These are phyloP conservation scores for Graphilbum sp. DNA, from an alignment of 2,329 filamentous ascomycete species.

Conservation along the genomic window DNA sequence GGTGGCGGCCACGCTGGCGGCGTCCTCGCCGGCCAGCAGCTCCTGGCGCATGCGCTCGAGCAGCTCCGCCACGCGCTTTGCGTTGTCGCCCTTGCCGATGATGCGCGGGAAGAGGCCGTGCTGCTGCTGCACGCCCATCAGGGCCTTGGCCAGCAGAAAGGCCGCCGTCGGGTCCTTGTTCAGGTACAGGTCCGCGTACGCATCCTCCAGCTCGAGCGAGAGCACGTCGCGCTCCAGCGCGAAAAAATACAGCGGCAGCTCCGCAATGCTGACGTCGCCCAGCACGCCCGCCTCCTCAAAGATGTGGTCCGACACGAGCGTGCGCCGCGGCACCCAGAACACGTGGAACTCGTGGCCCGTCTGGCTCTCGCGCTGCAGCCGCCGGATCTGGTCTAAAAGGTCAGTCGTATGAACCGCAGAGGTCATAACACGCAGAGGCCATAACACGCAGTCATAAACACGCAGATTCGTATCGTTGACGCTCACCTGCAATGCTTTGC, in stretches of 20 bases:
- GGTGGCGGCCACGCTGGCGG: conserved; percentile 31
- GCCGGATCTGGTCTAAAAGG: conserved; percentile 67
- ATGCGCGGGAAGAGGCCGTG: conserved; percentile 91
- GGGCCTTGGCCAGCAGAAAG: conserved; percentile 72
- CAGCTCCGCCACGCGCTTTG: conserved; percentile 72
- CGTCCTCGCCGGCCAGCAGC: conserved; percentile 62
- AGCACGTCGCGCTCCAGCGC: conserved; percentile 82
- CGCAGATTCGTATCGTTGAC: too few species aligned
- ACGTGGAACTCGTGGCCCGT: conserved; percentile 92
- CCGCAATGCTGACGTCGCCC: conserved; percentile 77
- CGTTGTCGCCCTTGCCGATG: conserved; percentile 89
- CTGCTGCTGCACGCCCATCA: conserved; percentile 86
- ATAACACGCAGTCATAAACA: too few species aligned
- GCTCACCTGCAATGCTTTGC: conserved; percentile 74
- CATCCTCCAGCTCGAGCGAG: conserved; percentile 75
- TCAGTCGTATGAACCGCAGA: neutral
- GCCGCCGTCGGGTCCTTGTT: conserved; percentile 83
- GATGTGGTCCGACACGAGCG: conserved; percentile 76
- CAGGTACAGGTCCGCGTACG: conserved; percentile 76
- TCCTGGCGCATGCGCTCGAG: conserved; percentile 86
- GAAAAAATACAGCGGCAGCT: conserved; percentile 79
- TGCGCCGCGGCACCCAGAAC: conserved; percentile 88
- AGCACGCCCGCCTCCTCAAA: conserved; percentile 86
- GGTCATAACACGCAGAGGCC: too few species aligned
- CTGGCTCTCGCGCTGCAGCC: conserved; percentile 72